Percentiles rank a stretch among this genome's conserved stretches.
Evolutionary conservation across 192 early-diverging fungal genomes (phyloP).

Genomic region (Linnemannia exigua): DNA sequence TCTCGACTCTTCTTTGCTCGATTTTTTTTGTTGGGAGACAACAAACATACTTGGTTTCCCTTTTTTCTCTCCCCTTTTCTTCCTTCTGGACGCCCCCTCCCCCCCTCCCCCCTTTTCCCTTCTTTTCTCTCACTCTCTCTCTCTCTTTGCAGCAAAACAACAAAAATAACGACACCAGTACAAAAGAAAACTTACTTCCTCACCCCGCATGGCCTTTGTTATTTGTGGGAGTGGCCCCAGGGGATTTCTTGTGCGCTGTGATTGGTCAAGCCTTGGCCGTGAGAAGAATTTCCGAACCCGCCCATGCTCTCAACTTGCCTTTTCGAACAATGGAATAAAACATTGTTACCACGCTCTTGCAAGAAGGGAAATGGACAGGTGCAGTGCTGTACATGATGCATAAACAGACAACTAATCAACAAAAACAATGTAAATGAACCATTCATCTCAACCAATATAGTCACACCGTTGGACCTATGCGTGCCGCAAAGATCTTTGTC

Average conservation of each 20-base stretch:
- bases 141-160: background rate
- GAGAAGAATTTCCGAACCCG: slow-evolving; percentile 22
- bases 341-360: background rate
- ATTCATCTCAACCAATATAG: slow-evolving; percentile 32
- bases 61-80: background rate
- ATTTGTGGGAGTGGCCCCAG: background rate
- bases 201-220: background rate
- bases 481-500: slow-evolving; percentile 95
- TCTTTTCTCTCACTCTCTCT: too few relatives aligned
- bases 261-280: slow-evolving; percentile 6
- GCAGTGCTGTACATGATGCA: too few relatives aligned
- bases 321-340: too few relatives aligned
- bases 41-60: background rate
- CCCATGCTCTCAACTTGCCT: background rate
- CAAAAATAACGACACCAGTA: background rate
- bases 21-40: background rate
- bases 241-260: background rate
- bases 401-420: background rate
- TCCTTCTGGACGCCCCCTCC: background rate
- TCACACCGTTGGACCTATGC: slow-evolving; percentile 97
- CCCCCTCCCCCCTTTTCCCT: background rate
- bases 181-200: background rate
- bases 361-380: too few relatives aligned
- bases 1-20: too few relatives aligned
- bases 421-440: background rate